Evolutionary conservation across 805 yeast genomes (phyloP).

Genomic region (Cyberlindnera euphorbiiphila): DNA sequence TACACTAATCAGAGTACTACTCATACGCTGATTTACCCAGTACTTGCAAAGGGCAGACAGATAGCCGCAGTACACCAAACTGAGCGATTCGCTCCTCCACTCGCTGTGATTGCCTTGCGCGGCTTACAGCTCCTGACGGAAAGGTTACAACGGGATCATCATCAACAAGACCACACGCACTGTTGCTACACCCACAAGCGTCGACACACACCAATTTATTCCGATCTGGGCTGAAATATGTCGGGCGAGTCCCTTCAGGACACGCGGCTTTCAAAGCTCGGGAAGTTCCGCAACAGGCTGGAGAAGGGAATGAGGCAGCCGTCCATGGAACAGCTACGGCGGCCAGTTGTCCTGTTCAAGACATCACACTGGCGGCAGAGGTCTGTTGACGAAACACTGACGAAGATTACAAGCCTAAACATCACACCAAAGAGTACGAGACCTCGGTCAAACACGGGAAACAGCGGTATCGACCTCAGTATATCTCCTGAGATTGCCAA

Average conservation of each 20-base stretch:
- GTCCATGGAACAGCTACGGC: constrained; percentile 13
- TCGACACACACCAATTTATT: neutral
- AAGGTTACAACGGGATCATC: neutral
- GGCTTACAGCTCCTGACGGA: too few relatives aligned
- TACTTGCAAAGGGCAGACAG: too few relatives aligned
- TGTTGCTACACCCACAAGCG: neutral
- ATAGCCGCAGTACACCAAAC: too few relatives aligned
- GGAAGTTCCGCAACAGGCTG: constrained; percentile 11
- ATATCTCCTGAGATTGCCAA: constrained; percentile 13
- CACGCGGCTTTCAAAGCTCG: constrained; percentile 4
- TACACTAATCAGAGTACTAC: too few relatives aligned
- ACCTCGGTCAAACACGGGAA: constrained; percentile 3
- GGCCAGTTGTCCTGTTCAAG: constrained; percentile 10
- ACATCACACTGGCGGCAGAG: constrained; percentile 10
- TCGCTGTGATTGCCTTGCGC: too few relatives aligned
- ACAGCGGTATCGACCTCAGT: neutral
- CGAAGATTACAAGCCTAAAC: neutral
- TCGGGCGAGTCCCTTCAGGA: constrained; percentile 1
- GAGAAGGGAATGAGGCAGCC: constrained; percentile 13
- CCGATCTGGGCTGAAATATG: neutral
- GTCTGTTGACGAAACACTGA: constrained; percentile 3
- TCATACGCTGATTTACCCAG: too few relatives aligned
- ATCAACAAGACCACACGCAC: too few relatives aligned
- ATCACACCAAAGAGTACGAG: constrained; percentile 4
- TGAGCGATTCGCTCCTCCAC: too few relatives aligned